Evolutionary conservation across 345 rosid genomes (phyloP), one percentile per base, ranked within the genome.

Genomic region (Pugionium dolabratum): DNA sequence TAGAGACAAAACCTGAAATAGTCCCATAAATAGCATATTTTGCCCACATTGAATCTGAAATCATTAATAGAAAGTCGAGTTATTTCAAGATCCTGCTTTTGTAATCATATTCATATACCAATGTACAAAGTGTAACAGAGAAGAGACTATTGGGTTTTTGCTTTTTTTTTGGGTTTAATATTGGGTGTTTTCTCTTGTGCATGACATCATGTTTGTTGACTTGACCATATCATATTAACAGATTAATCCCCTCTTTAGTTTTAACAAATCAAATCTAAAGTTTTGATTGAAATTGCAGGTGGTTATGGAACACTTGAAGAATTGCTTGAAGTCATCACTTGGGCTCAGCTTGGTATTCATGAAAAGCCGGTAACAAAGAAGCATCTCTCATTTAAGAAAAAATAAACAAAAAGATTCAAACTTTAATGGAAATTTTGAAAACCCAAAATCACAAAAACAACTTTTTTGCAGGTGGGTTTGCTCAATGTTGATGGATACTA

Each of bases 271-370:
- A 9, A 41, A 41, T 5, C 31, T 72, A 56, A 64, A 25, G 6
- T 34, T 64, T 34, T 65, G 54, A 2, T 52, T 66, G 43, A 30
- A 59, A 31, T 50, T 71, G 50, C 81, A 90, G 97, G 99, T 76
- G 97, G 99, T 54, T 94, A 94, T 81, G 99, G 97, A 32, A 94
- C 99, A 40, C 86, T 94, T 61, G 99, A 94, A 78, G 99, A 94
- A 71, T 81, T 94, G 71, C 96, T 94, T 63, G 99, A 94, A 72
- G 99, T 90, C 44, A 94, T 94, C 57, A 84, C 99, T 53, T 94
- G 99, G 99, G 99, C 99, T 59, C 97, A 94, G 73, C 96, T 94
- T 26, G 99, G 99, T 52, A 94, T 94, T 71, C 99, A 94, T 71
- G 96, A 94, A 18, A 94, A 94, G 72, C 97, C 97, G 62, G 99